phyloP scores from a whole-genome alignment of 495 filamentous ascomycete species.

The Jackrogersella minutella region DNA sequence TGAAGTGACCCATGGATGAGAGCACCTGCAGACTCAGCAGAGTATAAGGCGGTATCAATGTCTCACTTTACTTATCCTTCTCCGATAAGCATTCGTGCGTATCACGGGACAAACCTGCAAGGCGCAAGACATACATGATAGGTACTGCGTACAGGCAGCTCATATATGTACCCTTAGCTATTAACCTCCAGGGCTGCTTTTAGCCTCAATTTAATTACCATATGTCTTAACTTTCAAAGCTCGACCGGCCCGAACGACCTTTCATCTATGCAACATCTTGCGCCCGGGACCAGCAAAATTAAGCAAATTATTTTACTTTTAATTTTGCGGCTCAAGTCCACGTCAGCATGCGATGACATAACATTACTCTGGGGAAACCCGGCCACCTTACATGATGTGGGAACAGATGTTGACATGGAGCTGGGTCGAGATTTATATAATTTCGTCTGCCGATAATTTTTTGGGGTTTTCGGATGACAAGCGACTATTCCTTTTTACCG shows the following conservation, averaged over 20 bases:
- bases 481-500: constrained; percentile 9
- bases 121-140: constrained; percentile 27
- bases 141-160: not conserved
- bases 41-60: no score
- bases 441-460: not conserved
- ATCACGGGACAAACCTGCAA: constrained; percentile 23
- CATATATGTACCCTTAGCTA: not conserved
- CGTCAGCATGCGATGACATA: constrained; percentile 17
- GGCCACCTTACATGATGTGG: constrained; percentile 5
- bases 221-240: not conserved
- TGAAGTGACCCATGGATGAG: no score
- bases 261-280: constrained; percentile 11
- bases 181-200: not conserved
- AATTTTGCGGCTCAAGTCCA: constrained; percentile 18
- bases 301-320: constrained; percentile 12
- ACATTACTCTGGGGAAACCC: constrained; percentile 34
- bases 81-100: not conserved
- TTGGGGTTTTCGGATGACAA: constrained; percentile 10
- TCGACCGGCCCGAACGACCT: constrained; percentile 18
- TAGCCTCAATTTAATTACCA: constrained; percentile 10
- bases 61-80: not conserved
- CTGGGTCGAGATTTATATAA: constrained; percentile 9
- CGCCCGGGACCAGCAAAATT: not conserved
- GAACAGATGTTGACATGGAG: not conserved
- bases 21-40: no score